Evolutionary conservation across 2,329 filamentous ascomycete genomes (phyloP).

Genomic region (Simplicillium aogashimaense): DNA sequence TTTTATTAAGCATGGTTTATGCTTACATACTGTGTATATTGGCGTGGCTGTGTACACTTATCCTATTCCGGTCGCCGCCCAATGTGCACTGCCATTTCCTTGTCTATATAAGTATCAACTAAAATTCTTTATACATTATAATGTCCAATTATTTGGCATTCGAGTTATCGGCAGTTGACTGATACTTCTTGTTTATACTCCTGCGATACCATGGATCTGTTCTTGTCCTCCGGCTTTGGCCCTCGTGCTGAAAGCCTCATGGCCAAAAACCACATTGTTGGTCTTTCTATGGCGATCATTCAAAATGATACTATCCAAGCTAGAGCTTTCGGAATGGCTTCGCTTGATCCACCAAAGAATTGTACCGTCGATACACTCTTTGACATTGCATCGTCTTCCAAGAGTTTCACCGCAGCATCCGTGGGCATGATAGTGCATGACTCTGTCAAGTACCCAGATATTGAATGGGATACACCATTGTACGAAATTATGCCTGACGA

Average conservation of each 20-base stretch:
- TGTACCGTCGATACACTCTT: slow-evolving; percentile 3
- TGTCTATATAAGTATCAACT: no score
- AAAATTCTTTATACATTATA: no score
- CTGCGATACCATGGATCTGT: slow-evolving; percentile 1
- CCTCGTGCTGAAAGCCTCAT: slow-evolving; percentile 1
- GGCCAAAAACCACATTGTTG: slow-evolving; percentile 2
- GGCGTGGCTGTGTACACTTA: no score
- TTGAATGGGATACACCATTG: slow-evolving; percentile 4
- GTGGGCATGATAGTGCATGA: slow-evolving; percentile 4
- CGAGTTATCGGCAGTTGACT: no score
- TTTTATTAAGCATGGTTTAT: no score
- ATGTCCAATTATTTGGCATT: no score
- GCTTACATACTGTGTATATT: no score
- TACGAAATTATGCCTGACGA: slow-evolving; percentile 2
- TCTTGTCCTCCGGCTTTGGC: neutral
- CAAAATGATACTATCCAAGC: neutral
- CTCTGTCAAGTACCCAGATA: neutral
- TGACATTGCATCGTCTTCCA: slow-evolving; percentile 5
- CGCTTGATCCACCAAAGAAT: neutral
- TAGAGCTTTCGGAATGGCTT: slow-evolving; percentile 1
- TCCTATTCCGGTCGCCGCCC: no score
- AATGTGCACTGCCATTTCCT: no score
- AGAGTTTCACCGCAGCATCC: slow-evolving; percentile 2
- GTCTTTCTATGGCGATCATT: slow-evolving; percentile 2
- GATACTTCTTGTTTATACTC: no score